phyloP scores from a whole-genome alignment of 768 basidiomycete species.

The Russula sp. region DNA sequence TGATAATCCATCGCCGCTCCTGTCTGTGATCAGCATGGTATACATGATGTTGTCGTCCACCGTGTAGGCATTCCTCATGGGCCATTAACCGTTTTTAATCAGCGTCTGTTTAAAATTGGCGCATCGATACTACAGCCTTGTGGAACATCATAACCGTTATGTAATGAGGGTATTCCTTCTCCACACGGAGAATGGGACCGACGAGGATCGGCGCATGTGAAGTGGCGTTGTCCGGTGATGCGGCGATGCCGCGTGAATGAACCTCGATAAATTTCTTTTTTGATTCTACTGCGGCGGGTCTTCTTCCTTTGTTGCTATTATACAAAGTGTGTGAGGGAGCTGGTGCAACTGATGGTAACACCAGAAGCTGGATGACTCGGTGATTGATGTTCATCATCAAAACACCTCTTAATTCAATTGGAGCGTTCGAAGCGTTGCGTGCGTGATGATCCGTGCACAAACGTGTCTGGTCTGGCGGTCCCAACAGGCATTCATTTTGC shows the following conservation, averaged over 20 bases:
- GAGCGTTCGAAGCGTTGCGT: not conserved
- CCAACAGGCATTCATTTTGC: slow-evolving; percentile 25
- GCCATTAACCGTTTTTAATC: not conserved
- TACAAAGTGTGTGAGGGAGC: not conserved
- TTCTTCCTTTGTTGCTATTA: not conserved
- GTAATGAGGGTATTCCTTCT: not conserved
- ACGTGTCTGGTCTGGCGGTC: slow-evolving; percentile 17
- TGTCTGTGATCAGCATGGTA: slow-evolving; percentile 17
- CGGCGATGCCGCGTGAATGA: slow-evolving; percentile 12
- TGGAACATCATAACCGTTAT: slow-evolving; percentile 7
- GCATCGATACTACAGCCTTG: slow-evolving; percentile 7
- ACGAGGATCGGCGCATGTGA: slow-evolving; percentile 20
- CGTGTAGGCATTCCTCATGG: slow-evolving; percentile 2
- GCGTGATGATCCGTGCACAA: slow-evolving; percentile 17
- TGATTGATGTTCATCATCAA: slow-evolving; percentile 20
- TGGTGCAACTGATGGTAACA: not conserved
- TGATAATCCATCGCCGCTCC: not conserved
- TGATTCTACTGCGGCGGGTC: not conserved
- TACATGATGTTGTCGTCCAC: slow-evolving; percentile 10
- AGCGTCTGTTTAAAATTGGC: not conserved
- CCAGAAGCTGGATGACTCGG: not conserved
- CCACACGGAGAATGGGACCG: slow-evolving; percentile 2
- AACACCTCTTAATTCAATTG: not conserved
- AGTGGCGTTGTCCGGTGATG: slow-evolving; percentile 12
- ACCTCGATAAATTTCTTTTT: slow-evolving; percentile 2